These are phyloP conservation scores for Berkeleyomyces rouxiae DNA, from an alignment of 2,329 filamentous ascomycete species.

Conservation along the genomic window DNA sequence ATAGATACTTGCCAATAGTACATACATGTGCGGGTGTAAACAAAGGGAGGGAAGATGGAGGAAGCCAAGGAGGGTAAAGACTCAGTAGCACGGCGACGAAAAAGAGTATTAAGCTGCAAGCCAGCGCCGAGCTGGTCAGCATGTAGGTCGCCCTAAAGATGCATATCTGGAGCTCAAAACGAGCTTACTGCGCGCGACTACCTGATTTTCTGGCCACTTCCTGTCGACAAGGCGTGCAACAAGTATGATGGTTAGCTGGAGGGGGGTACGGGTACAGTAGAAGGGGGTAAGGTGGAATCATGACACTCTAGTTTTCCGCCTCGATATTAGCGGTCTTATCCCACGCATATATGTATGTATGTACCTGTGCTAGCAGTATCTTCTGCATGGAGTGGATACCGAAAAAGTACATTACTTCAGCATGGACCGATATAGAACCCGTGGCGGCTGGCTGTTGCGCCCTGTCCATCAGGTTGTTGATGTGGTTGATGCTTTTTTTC, in stretches of 20 bases:
- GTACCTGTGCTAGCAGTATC: background rate
- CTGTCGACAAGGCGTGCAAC: background rate
- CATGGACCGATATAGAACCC: background rate
- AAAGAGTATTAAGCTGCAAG: background rate
- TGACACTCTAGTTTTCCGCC: background rate
- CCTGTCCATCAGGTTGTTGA: constrained; percentile 2
- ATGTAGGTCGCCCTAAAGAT: background rate
- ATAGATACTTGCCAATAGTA: background rate
- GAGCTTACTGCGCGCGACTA: background rate
- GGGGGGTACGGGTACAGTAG: background rate
- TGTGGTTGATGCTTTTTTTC: background rate
- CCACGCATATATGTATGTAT: background rate
- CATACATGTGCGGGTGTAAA: background rate
- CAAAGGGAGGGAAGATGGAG: background rate
- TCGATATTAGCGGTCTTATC: background rate
- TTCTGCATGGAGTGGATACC: background rate
- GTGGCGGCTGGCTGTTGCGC: constrained; percentile 1
- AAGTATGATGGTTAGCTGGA: background rate
- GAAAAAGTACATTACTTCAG: background rate
- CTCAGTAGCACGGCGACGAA: too few relatives aligned
- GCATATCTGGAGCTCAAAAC: background rate
- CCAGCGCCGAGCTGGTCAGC: background rate
- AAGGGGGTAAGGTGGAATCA: background rate
- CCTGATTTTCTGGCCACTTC: background rate
- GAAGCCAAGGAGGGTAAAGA: background rate